Conservation (phyloP, 2,329 filamentous ascomycete species). For the Aspergillus sp. region DNA sequence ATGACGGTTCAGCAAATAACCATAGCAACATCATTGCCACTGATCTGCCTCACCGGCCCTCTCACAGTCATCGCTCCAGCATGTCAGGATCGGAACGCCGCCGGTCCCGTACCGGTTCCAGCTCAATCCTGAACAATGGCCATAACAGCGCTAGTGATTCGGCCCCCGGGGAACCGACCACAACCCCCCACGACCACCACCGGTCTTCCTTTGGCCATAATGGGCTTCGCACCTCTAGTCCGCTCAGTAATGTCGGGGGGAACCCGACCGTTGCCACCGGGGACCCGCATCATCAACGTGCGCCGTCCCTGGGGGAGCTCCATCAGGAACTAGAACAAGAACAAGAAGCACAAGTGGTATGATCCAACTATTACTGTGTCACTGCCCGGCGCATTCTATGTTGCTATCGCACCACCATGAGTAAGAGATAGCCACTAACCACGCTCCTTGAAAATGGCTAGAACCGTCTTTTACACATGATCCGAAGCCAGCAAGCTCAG, state of each 20-base stretch:
- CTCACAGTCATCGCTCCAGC: constrained; percentile 38
- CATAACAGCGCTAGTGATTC: constrained; percentile 21
- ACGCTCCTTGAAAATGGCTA: constrained; percentile 20
- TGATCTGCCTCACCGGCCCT: constrained; percentile 54
- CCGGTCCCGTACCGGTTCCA: constrained; percentile 44
- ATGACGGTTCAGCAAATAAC: constrained; percentile 33
- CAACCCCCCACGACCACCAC: constrained; percentile 41
- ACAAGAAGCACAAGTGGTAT: constrained; percentile 54
- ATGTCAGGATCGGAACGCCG: constrained; percentile 45
- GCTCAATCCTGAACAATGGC: constrained; percentile 42
- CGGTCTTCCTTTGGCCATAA: constrained; percentile 41
- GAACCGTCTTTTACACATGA: constrained; percentile 54
- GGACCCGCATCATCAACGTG: constrained; percentile 51
- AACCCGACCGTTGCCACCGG: constrained; percentile 46
- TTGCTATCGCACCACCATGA: background rate
- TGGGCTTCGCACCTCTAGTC: constrained; percentile 45
- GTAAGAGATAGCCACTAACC: constrained; percentile 10
- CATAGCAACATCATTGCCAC: constrained; percentile 74
- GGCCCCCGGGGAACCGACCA: constrained; percentile 35
- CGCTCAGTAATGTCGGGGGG: constrained; percentile 42
- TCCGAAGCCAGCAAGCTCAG: constrained; percentile 50
- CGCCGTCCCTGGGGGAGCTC: constrained; percentile 51
- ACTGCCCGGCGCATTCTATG: constrained; percentile 4
- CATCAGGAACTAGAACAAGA: constrained; percentile 55
- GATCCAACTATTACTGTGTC: constrained; percentile 11